Percentiles rank a stretch among this genome's conserved stretches.
phyloP scores from a whole-genome alignment of 306 rosid genomes.

The Crotalaria pallida region DNA sequence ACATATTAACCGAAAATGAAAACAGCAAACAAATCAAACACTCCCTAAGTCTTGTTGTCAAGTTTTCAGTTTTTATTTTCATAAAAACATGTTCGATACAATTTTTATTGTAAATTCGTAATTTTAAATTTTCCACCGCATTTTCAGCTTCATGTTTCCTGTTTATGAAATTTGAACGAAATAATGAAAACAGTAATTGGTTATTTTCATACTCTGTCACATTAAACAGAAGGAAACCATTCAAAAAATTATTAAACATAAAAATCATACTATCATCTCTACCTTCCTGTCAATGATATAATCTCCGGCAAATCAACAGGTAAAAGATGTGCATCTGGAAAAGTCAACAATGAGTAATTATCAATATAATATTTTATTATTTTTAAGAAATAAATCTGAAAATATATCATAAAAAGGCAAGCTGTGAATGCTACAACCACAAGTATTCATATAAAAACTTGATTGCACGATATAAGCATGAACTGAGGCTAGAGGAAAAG shows the following conservation, averaged over 20 bases:
- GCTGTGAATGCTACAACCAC: background rate
- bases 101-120: background rate
- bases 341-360: constrained; percentile 4
- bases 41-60: background rate
- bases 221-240: no score
- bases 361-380: background rate
- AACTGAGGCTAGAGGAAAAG: background rate
- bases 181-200: background rate
- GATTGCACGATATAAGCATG: background rate
- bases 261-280: no score
- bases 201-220: background rate
- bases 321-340: constrained; percentile 80
- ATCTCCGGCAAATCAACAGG: constrained; percentile 88
- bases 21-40: background rate
- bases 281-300: constrained; percentile 69
- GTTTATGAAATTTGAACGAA: constrained; percentile 7
- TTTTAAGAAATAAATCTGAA: background rate
- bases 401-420: background rate
- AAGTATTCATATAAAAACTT: background rate
- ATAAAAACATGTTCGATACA: background rate
- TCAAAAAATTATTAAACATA: no score
- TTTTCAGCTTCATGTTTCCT: background rate
- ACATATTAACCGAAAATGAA: background rate
- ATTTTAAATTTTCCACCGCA: background rate
- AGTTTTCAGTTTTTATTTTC: background rate